These are phyloP conservation scores for Flagelloscypha sp. DNA, from an alignment of 768 basidiomycete genomes.

Conservation along the genomic window DNA sequence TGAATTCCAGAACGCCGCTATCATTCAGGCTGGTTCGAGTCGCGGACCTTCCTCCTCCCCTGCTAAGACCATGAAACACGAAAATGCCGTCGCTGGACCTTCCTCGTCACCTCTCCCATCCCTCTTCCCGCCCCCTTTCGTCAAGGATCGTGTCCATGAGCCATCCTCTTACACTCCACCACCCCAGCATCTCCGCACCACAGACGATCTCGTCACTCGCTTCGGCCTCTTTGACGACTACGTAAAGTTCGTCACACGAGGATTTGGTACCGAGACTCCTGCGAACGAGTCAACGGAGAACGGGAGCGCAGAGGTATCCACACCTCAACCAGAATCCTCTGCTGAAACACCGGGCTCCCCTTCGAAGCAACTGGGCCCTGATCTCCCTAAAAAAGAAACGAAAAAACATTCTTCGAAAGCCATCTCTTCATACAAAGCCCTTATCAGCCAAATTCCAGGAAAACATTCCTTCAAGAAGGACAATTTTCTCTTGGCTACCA, in stretches of 20 bases:
- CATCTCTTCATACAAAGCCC: too few relatives aligned
- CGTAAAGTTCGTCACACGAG: slow-evolving; percentile 76
- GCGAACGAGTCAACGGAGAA: too few relatives aligned
- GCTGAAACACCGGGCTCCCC: too few relatives aligned
- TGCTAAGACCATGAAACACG: slow-evolving; percentile 32
- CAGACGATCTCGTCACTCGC: slow-evolving; percentile 69
- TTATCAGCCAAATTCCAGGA: too few relatives aligned
- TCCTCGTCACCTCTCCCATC: slow-evolving; percentile 30
- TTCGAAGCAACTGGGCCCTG: too few relatives aligned
- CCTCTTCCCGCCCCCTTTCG: slow-evolving; percentile 22
- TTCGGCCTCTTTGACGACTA: slow-evolving; percentile 69
- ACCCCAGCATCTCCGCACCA: slow-evolving; percentile 53
- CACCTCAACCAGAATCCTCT: too few relatives aligned
- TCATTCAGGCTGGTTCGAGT: too few relatives aligned
- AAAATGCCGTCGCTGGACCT: slow-evolving; percentile 59
- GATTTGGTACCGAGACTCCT: too few relatives aligned
- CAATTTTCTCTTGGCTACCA: slow-evolving; percentile 56
- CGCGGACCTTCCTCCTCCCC: slow-evolving; percentile 6
- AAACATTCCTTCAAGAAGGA: slow-evolving; percentile 81
- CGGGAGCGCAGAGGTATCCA: too few relatives aligned
- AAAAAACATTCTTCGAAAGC: too few relatives aligned
- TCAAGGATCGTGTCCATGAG: slow-evolving; percentile 2
- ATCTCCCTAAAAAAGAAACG: too few relatives aligned
- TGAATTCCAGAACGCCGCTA: too few relatives aligned
- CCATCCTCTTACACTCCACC: slow-evolving; percentile 29